Percentiles rank a stretch among this genome's conserved stretches.
These are phyloP conservation scores for Suillus subaureus DNA, from an alignment of 768 basidiomycete species.

Conservation along the genomic window DNA sequence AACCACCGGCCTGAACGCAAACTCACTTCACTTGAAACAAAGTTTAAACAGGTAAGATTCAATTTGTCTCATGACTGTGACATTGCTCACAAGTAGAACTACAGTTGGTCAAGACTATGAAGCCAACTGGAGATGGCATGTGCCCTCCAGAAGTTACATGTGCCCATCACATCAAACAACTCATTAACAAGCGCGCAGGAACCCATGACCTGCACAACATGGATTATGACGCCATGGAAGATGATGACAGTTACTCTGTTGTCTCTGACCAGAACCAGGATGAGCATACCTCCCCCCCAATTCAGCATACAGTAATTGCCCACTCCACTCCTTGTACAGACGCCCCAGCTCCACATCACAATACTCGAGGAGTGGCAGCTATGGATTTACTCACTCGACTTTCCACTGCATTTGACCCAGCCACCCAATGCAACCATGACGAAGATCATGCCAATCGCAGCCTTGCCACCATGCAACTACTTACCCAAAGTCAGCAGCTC, in stretches of 20 bases:
- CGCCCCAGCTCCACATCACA: slow-evolving; percentile 11
- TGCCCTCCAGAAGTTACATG: slow-evolving; percentile 23
- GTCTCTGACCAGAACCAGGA: no score
- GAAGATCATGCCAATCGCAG: slow-evolving; percentile 24
- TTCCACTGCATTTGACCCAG: slow-evolving; percentile 28
- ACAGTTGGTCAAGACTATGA: slow-evolving; percentile 23
- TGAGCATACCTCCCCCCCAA: no score
- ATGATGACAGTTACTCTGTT: no score
- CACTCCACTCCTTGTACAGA: no score
- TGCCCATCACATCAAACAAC: no score
- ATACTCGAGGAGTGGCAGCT: slow-evolving; percentile 13
- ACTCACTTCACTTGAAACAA: slow-evolving; percentile 18
- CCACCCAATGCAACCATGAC: slow-evolving; percentile 22
- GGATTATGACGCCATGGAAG: no score
- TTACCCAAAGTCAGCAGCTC: slow-evolving; percentile 30
- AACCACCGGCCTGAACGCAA: background rate
- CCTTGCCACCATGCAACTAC: slow-evolving; percentile 27
- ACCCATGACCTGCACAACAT: no score
- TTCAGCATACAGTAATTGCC: no score
- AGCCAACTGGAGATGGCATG: slow-evolving; percentile 28
- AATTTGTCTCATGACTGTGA: background rate
- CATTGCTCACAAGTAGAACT: slow-evolving; percentile 11
- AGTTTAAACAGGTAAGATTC: slow-evolving; percentile 26
- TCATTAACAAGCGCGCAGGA: no score
- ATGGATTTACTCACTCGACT: slow-evolving; percentile 24